phyloP scores from a whole-genome alignment of 2,329 filamentous ascomycete species.

The Gaeumannomyces tritici region DNA sequence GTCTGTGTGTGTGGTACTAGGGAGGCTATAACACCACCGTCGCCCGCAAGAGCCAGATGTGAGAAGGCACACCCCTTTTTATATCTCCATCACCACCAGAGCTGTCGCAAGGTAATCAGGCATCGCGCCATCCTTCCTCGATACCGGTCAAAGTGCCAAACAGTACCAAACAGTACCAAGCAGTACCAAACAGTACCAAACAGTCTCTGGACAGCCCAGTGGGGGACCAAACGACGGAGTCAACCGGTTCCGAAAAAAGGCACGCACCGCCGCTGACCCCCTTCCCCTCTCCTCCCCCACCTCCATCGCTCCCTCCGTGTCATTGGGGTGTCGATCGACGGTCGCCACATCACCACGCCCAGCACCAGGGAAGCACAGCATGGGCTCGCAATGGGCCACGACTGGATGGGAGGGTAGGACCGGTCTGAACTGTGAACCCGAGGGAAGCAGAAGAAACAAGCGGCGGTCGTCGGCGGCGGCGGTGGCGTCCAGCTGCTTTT shows the following conservation, averaged over 20 bases:
- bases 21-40: too few relatives aligned
- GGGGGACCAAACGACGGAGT: neutral
- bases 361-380: neutral
- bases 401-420: neutral
- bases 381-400: neutral
- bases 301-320: neutral
- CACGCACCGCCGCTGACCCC: too few relatives aligned
- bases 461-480: too few relatives aligned
- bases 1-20: too few relatives aligned
- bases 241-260: neutral
- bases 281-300: too few relatives aligned
- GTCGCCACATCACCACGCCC: neutral
- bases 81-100: neutral
- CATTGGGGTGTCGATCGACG: neutral
- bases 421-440: neutral
- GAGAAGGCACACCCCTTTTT: neutral
- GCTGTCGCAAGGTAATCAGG: too few relatives aligned
- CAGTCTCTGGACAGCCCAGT: neutral
- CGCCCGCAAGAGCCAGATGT: too few relatives aligned
- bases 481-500: neutral
- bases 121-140: neutral
- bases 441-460: neutral
- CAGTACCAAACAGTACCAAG: neutral
- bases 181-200: neutral
- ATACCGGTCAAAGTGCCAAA: neutral